Evolutionary conservation across 2,329 filamentous ascomycete genomes (phyloP), one percentile per base, ranked within the genome.

Genomic region (Penicillium sp.): DNA sequence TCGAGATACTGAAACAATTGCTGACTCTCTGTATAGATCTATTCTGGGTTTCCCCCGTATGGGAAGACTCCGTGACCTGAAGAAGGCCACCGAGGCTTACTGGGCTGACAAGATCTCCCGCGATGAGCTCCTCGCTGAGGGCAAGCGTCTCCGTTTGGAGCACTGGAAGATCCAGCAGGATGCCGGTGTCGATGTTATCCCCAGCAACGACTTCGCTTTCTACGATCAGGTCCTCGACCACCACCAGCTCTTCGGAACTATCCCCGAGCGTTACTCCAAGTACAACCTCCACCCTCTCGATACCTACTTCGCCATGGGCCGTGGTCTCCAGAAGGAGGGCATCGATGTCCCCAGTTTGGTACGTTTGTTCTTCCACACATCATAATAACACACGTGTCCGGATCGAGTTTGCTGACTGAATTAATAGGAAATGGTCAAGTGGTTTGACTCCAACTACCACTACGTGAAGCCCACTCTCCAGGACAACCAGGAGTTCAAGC

Each of bases 371-470:
- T 19, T 16, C 14, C 4, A 10, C 26, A 30, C 19, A 26, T 26
- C 10, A 34, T 34, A n/a, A 30, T 16, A 38, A 19, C 29, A 11
- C 11, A 47, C 3, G 3, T n/a, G 11, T 30, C 5, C 13, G 2
- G 14, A 42, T 41, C 3, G 18, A 26, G 26, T 13, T 32, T 43
- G 14, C 47, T 49, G 38, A 49, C 38, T 42, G 51, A 42, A n/a
- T 57, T 8, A 57, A 29, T 56, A 82, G 81, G 94, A 99, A 85
- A 99, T 99, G 94, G 94, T 99, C 71, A 99, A 99, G 85, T 99
- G 94, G 94, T 99, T 99, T 76, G 94, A 99, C 84, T 96, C 91
- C 65, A 99, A 99, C 89, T 99, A 99, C 88, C 94, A 97, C 85
- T 99, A 99, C 79, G 94, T 97, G 81, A 97, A 97, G 87, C 94